These are phyloP conservation scores for Coemansia sp. DNA, from an alignment of 192 early-diverging fungal species.

Conservation along the genomic window DNA sequence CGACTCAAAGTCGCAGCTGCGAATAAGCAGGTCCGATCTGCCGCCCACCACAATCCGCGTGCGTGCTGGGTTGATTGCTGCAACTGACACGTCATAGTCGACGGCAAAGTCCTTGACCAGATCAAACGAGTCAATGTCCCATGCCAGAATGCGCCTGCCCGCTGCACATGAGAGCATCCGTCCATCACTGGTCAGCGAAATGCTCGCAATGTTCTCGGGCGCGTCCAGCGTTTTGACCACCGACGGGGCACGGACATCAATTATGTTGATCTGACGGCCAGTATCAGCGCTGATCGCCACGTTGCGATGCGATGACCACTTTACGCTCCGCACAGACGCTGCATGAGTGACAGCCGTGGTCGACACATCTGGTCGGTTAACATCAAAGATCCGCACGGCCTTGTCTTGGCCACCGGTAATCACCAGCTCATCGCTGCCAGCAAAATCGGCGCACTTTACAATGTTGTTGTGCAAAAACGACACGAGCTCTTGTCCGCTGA, in stretches of 20 bases:
- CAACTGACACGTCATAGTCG: slow-evolving; percentile 71
- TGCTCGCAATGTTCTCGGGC: slow-evolving; percentile 63
- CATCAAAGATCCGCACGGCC: slow-evolving; percentile 76
- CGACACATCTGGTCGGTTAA: slow-evolving; percentile 49
- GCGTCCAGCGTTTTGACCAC: slow-evolving; percentile 61
- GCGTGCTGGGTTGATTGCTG: slow-evolving; percentile 78
- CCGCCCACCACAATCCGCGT: slow-evolving; percentile 79
- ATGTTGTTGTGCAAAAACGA: slow-evolving; percentile 78
- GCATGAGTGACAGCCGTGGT: slow-evolving; percentile 40
- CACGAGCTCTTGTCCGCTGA: slow-evolving; percentile 65
- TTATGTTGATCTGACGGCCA: slow-evolving; percentile 57
- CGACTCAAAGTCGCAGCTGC: slow-evolving; percentile 77
- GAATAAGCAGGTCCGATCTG: slow-evolving; percentile 76
- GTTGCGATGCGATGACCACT: slow-evolving; percentile 45
- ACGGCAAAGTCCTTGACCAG: slow-evolving; percentile 56
- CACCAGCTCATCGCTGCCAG: slow-evolving; percentile 62
- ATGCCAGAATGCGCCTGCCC: slow-evolving; percentile 71
- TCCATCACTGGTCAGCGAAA: slow-evolving; percentile 73
- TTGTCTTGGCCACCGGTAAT: slow-evolving; percentile 84
- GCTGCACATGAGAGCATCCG: slow-evolving; percentile 73
- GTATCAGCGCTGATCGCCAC: slow-evolving; percentile 63
- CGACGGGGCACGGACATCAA: slow-evolving; percentile 69
- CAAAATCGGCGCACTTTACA: slow-evolving; percentile 81
- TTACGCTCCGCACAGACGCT: slow-evolving; percentile 36
- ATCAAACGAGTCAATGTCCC: slow-evolving; percentile 67